Evolutionary conservation across 2,329 filamentous ascomycete genomes (phyloP).

Genomic region (Talaromyces marneffei): DNA sequence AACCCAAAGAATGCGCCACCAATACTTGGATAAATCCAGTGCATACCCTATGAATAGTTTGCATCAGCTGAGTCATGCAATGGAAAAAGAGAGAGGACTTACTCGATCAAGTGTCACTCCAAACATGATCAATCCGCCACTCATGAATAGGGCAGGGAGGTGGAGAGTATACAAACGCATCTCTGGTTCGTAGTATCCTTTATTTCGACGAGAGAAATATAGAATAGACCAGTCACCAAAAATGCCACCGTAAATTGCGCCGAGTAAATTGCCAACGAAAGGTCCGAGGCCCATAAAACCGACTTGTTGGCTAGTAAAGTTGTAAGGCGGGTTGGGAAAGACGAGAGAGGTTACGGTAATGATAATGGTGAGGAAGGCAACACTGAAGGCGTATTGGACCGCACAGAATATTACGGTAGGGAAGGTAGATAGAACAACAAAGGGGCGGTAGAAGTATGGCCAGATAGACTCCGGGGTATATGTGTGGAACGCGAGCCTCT

Average conservation of each 20-base stretch:
- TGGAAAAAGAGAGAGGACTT: constrained; percentile 13
- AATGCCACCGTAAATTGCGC: constrained; percentile 36
- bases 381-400: constrained; percentile 36
- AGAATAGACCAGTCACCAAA: constrained; percentile 37
- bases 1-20: constrained; percentile 36
- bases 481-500: constrained; percentile 23
- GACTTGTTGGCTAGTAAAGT: constrained; percentile 28
- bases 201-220: constrained; percentile 40
- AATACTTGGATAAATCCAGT: constrained; percentile 39
- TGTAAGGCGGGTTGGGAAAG: constrained; percentile 33
- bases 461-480: constrained; percentile 25
- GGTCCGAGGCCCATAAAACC: constrained; percentile 31
- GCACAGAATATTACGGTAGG: constrained; percentile 39
- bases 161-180: constrained; percentile 39
- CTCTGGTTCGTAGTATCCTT: constrained; percentile 46
- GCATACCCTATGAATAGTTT: constrained; percentile 32
- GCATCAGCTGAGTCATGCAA: neutral
- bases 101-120: constrained; percentile 33
- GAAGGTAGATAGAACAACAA: constrained; percentile 28
- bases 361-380: constrained; percentile 33
- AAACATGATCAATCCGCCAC: constrained; percentile 42
- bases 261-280: constrained; percentile 38
- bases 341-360: constrained; percentile 24
- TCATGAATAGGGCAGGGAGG: constrained; percentile 35
- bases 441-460: constrained; percentile 29